Evolutionary conservation across 495 filamentous ascomycete species (phyloP).

Genomic region (Aspergillus biplanus): DNA sequence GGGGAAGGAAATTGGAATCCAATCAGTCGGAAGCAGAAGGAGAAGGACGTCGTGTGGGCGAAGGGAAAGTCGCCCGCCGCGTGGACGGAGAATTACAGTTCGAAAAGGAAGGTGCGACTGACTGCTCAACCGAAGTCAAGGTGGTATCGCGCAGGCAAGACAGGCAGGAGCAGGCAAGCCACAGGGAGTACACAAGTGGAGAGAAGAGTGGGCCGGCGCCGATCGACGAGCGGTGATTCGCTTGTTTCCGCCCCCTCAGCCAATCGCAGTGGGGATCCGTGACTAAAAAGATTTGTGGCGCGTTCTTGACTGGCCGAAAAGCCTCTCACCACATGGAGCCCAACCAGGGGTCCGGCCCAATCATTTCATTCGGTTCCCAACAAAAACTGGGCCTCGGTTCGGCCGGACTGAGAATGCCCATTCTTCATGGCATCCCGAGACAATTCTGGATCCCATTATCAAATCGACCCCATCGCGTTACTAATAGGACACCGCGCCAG

Average conservation of each 20-base stretch:
- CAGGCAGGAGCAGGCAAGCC: not conserved
- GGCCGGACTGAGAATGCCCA: too few relatives aligned
- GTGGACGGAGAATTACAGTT: not conserved
- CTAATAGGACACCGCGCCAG: too few relatives aligned
- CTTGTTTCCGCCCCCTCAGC: not conserved
- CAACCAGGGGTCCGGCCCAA: not conserved
- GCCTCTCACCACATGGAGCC: too few relatives aligned
- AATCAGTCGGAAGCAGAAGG: not conserved
- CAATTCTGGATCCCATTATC: not conserved
- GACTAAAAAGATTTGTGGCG: slow-evolving; percentile 13
- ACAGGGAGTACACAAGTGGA: not conserved
- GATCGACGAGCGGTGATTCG: slow-evolving; percentile 7
- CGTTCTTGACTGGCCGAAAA: not conserved
- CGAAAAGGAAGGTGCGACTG: not conserved
- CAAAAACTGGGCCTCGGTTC: too few relatives aligned
- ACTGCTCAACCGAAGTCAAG: not conserved
- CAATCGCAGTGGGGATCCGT: slow-evolving; percentile 1
- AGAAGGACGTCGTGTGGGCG: not conserved
- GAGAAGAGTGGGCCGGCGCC: not conserved
- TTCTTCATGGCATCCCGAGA: too few relatives aligned
- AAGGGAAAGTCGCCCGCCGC: too few relatives aligned
- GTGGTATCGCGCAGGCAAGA: not conserved
- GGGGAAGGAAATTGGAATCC: not conserved
- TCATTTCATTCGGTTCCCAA: too few relatives aligned
- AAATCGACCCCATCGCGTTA: too few relatives aligned